phyloP scores from a whole-genome alignment of 305 asterid genomes.

The Fraxinus xanthoxyloides region DNA sequence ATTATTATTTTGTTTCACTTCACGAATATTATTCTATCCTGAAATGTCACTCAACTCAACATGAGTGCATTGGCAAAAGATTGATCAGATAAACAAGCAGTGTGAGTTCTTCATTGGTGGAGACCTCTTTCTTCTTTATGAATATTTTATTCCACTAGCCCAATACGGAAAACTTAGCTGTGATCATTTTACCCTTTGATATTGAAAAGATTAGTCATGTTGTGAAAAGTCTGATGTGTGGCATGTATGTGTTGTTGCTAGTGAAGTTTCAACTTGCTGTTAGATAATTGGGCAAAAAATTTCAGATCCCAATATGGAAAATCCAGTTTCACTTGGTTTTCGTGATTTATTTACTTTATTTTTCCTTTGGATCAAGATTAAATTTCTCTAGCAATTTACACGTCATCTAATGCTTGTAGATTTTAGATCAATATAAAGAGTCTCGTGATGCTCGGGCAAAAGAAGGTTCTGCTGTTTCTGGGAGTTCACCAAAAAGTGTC shows the following conservation, averaged over 20 bases:
- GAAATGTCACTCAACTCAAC: slow-evolving; percentile 11
- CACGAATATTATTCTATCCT: not conserved
- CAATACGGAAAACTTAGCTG: not conserved
- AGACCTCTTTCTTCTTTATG: not conserved
- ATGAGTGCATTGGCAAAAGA: slow-evolving; percentile 1
- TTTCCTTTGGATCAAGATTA: not conserved
- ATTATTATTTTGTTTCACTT: not conserved
- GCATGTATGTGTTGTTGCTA: slow-evolving; percentile 13
- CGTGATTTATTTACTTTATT: not conserved
- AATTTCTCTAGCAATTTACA: slow-evolving; percentile 17
- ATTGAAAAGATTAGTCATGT: slow-evolving; percentile 15
- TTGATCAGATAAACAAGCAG: slow-evolving; percentile 7
- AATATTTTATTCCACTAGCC: not conserved
- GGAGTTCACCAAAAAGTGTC: slow-evolving; percentile 72
- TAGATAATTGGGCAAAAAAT: not conserved
- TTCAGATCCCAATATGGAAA: not conserved
- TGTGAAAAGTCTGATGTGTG: slow-evolving; percentile 1
- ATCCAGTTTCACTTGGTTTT: not conserved
- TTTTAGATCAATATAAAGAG: slow-evolving; percentile 82
- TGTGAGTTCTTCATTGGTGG: slow-evolving; percentile 6
- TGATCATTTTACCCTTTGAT: not conserved
- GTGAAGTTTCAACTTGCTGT: slow-evolving; percentile 5
- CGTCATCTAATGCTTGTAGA: slow-evolving; percentile 40
- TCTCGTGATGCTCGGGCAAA: slow-evolving; percentile 56
- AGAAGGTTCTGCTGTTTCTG: slow-evolving; percentile 66